Evolutionary conservation across 2,329 filamentous ascomycete species (phyloP), one percentile per base, ranked within the genome.

Genomic region (Westerdykella sp.): DNA sequence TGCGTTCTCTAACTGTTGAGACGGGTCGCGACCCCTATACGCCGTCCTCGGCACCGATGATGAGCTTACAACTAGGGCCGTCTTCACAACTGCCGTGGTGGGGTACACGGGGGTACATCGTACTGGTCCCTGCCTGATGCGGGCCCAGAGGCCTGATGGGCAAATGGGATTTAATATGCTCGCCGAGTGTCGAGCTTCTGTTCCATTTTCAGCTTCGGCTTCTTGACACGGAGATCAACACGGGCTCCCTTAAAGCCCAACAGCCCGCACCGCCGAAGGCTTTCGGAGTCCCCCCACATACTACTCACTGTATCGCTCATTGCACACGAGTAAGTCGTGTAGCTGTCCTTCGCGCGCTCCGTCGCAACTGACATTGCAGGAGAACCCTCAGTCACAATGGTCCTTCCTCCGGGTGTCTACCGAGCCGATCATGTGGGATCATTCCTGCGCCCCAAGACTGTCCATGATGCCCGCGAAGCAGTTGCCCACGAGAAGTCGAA

Each of bases 371-470:
- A 35, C 32, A 14, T 18, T 35, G 18, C 16, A 13, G 13, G 7
- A 10, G 25, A 12, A 3, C 32, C 16, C 32, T 35, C n/a, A 18
- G 32, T 36, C 39, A 45, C 23, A 78, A 69, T 69, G 66, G 56
- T 58, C 49, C 66, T 69, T 32, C 66, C 66, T 6, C 50, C 56
- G 36, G 66, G 66, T 39, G 65, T 69, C 41, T 69, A 69, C 52
- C 54, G 63, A 44, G 74, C 75, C 53, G 76, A 79, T 67, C 76
- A 79, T 52, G 75, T 79, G 52, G 75, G 76, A 40, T 78, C 74
- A 15, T 73, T 78, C 49, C 68, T 79, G 15, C 73, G 76, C 25
- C 74, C 75, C 45, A 69, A 70, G 51, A 59, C 68, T 6, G 67
- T 79, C 39, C 69, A 78, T 43, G 66, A 70, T 16, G 71, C 72